A percentile compares a stretch with the other conserved stretches of the same genome.
phyloP scores from a whole-genome alignment of 495 filamentous ascomycete genomes.

The Cudoniella acicularis region DNA sequence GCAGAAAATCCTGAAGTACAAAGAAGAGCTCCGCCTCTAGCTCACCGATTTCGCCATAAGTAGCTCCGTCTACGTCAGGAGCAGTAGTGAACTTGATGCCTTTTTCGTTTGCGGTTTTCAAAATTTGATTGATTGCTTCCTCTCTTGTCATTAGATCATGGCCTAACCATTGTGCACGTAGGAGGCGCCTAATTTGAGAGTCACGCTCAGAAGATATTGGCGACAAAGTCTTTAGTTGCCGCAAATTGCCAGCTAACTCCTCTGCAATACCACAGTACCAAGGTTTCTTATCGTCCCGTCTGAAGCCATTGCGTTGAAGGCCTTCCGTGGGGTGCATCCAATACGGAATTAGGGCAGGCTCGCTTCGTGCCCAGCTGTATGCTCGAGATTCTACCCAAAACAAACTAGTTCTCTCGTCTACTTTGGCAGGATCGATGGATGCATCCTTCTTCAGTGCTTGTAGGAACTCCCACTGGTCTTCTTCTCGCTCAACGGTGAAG shows the following conservation, averaged over 20 bases:
- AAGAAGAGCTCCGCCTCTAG: neutral
- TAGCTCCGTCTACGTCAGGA: no score
- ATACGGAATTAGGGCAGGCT: conserved; percentile 16
- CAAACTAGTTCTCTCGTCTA: conserved; percentile 14
- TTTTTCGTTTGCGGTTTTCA: neutral
- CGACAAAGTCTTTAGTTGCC: neutral
- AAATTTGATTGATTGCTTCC: neutral
- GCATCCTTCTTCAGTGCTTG: conserved; percentile 7
- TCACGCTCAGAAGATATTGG: neutral
- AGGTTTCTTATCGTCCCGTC: neutral
- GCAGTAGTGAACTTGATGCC: no score
- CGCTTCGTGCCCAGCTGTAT: conserved; percentile 15
- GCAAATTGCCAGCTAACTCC: no score
- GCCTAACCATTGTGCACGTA: neutral
- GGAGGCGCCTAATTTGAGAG: neutral
- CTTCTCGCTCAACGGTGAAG: conserved; percentile 13
- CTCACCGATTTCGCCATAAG: neutral
- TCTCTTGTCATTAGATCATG: neutral
- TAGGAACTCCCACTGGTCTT: conserved; percentile 17
- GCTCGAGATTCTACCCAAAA: conserved; percentile 12
- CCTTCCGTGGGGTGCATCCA: conserved; percentile 24
- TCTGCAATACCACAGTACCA: neutral
- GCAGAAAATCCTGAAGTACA: neutral
- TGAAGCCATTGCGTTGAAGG: conserved; percentile 6
- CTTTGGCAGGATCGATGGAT: neutral